Evolutionary conservation across 805 yeast species (phyloP).

Genomic region (Wickerhamiella domercqiae): DNA sequence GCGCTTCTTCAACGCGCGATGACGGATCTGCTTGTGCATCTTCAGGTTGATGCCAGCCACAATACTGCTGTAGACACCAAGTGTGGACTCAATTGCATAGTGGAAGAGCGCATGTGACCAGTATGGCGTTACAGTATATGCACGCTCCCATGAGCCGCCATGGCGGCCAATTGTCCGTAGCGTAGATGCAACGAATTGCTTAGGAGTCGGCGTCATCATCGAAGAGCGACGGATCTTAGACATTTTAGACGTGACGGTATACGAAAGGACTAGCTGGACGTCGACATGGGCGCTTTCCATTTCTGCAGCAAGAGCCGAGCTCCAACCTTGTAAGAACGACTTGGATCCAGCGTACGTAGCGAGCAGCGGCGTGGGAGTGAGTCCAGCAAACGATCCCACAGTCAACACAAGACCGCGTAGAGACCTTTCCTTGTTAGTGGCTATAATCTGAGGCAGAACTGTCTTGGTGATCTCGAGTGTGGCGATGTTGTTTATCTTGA

Average conservation of each 20-base stretch:
- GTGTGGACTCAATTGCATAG: slow-evolving; percentile 54
- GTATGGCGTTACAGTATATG: slow-evolving; percentile 74
- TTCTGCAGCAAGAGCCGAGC: slow-evolving; percentile 76
- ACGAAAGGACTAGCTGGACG: slow-evolving; percentile 72
- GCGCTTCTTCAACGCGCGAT: slow-evolving; percentile 67
- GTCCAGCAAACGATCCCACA: slow-evolving; percentile 95
- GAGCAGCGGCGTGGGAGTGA: slow-evolving; percentile 78
- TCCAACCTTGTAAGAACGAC: slow-evolving; percentile 90
- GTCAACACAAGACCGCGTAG: slow-evolving; percentile 59
- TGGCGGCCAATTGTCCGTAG: slow-evolving; percentile 62
- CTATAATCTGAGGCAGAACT: slow-evolving; percentile 55
- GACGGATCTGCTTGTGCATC: slow-evolving; percentile 70
- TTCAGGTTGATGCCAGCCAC: slow-evolving; percentile 53
- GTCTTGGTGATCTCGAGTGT: slow-evolving; percentile 72
- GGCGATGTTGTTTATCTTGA: slow-evolving; percentile 72
- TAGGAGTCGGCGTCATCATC: slow-evolving; percentile 64
- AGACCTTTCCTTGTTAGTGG: slow-evolving; percentile 30
- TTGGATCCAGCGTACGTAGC: slow-evolving; percentile 95
- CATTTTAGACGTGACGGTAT: slow-evolving; percentile 89
- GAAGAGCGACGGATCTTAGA: slow-evolving; percentile 77
- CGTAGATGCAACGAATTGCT: slow-evolving; percentile 58
- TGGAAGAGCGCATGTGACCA: slow-evolving; percentile 91
- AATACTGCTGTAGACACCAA: slow-evolving; percentile 64
- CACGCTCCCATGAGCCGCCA: slow-evolving; percentile 86
- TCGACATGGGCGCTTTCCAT: slow-evolving; percentile 54